These are phyloP conservation scores for Grosmannia clavigera DNA, from an alignment of 2,329 filamentous ascomycete genomes.

Conservation along the genomic window DNA sequence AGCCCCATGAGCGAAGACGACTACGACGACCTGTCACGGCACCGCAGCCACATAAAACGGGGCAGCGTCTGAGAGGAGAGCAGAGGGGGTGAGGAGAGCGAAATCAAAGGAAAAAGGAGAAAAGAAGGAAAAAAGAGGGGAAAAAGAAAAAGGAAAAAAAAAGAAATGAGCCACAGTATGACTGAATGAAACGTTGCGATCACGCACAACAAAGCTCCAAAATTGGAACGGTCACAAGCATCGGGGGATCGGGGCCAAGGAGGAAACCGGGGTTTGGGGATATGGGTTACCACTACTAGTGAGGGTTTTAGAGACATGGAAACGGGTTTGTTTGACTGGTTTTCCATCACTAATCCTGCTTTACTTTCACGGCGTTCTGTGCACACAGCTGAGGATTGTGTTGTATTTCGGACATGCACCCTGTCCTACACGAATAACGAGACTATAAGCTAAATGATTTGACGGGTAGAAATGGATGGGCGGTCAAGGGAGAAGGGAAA, in stretches of 20 bases:
- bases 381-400: background rate
- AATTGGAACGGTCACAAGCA: background rate
- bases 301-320: background rate
- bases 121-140: background rate
- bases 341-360: background rate
- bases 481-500: background rate
- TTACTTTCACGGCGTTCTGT: background rate
- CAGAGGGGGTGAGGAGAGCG: too few relatives aligned
- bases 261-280: background rate
- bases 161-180: background rate
- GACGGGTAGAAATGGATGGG: background rate
- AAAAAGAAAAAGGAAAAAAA: background rate
- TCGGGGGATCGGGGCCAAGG: background rate
- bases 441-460: background rate
- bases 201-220: background rate
- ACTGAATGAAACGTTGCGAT: background rate
- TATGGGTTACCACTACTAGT: background rate
- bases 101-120: background rate
- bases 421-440: background rate
- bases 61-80: slow-evolving; percentile 27
- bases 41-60: slow-evolving; percentile 28
- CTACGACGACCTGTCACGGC: slow-evolving; percentile 23
- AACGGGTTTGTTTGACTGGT: background rate
- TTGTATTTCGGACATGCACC: background rate
- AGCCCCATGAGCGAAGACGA: slow-evolving; percentile 36